Conservation (phyloP, 768 basidiomycete genomes). For the Crepidotus variabilis region DNA sequence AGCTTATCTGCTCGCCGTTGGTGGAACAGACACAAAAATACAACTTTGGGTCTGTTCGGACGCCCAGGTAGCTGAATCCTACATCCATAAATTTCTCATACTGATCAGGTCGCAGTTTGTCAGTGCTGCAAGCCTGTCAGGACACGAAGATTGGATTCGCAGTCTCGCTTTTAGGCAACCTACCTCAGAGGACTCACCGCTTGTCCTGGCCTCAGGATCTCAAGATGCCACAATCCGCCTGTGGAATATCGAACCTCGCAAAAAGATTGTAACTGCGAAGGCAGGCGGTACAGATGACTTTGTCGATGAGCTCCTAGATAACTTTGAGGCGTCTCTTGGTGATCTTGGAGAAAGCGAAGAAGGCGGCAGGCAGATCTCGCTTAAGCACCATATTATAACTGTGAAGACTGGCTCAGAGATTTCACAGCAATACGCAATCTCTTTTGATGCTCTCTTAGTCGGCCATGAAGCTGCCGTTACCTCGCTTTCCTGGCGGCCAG, state of each 20-base stretch:
- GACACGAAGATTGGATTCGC: conserved; percentile 97
- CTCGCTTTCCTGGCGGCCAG: conserved; percentile 78
- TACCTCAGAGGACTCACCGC: conserved; percentile 29
- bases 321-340: conserved; percentile 80
- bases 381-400: conserved; percentile 78
- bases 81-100: neutral
- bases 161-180: conserved; percentile 63
- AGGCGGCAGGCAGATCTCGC: conserved; percentile 81
- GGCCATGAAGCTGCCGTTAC: conserved; percentile 97
- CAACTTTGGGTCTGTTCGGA: conserved; percentile 60
- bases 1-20: conserved; percentile 76
- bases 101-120: conserved; percentile 43
- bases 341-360: conserved; percentile 71
- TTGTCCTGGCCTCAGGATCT: conserved; percentile 88
- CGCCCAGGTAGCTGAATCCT: conserved; percentile 1
- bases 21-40: conserved; percentile 76
- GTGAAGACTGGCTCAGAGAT: conserved; percentile 46
- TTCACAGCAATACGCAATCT: conserved; percentile 63
- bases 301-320: conserved; percentile 78
- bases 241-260: conserved; percentile 74
- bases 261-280: conserved; percentile 22
- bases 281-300: conserved; percentile 22
- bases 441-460: conserved; percentile 89
- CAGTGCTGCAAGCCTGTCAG: conserved; percentile 55
- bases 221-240: conserved; percentile 93